A percentile compares a stretch with the other conserved stretches of the same genome.
phyloP scores from a whole-genome alignment of 2,329 filamentous ascomycete genomes.

The Aspergillus sp. region DNA sequence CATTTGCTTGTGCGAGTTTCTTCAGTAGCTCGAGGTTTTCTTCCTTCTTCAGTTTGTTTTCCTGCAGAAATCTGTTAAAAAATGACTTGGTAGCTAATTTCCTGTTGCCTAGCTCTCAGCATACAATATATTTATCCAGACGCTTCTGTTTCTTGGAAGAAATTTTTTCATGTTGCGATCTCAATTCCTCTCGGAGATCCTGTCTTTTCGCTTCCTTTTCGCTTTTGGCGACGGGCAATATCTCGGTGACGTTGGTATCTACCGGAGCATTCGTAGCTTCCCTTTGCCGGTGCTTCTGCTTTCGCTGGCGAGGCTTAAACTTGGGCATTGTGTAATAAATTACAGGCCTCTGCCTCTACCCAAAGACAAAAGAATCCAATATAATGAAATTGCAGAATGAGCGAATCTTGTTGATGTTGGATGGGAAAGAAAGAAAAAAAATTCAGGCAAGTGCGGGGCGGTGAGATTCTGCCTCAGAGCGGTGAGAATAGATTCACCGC shows the following conservation, averaged over 20 bases:
- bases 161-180: conserved; percentile 51
- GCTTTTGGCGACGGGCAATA: conserved; percentile 43
- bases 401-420: conserved; percentile 2
- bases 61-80: conserved; percentile 41
- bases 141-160: conserved; percentile 64
- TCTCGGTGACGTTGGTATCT: conserved; percentile 42
- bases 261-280: conserved; percentile 30
- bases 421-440: conserved; percentile 15
- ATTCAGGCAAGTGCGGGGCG: conserved; percentile 11
- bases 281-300: conserved; percentile 46
- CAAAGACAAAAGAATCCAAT: conserved; percentile 7
- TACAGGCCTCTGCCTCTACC: conserved; percentile 6
- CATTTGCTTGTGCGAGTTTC: conserved; percentile 71
- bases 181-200: conserved; percentile 51
- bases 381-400: not conserved
- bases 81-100: not conserved
- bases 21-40: conserved; percentile 80
- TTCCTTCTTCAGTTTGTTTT: conserved; percentile 90
- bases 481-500: conserved; percentile 16
- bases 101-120: conserved; percentile 10
- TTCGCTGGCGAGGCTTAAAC: conserved; percentile 54
- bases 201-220: conserved; percentile 51
- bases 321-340: conserved; percentile 35
- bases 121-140: conserved; percentile 63
- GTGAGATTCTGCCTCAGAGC: conserved; percentile 19